Conservation (phyloP, 208 protist species). For the Willaertia magna region DNA sequence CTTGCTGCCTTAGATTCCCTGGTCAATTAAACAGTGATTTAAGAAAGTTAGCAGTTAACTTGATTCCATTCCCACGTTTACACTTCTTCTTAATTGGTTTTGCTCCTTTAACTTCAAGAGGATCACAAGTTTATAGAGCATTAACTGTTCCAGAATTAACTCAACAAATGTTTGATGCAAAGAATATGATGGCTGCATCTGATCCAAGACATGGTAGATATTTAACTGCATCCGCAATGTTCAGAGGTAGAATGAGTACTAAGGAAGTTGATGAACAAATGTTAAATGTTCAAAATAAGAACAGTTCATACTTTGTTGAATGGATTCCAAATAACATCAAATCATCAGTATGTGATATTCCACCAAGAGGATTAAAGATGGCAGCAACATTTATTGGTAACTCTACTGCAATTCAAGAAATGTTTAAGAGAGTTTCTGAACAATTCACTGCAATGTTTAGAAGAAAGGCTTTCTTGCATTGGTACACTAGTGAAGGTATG, state of each 20-base stretch:
- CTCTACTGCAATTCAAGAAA: slow-evolving; percentile 74
- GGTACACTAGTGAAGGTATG: slow-evolving; percentile 92
- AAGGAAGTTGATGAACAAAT: slow-evolving; percentile 94
- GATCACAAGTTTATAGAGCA: slow-evolving; percentile 50
- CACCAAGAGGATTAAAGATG: slow-evolving; percentile 54
- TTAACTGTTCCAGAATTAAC: slow-evolving; percentile 77
- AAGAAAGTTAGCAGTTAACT: slow-evolving; percentile 84
- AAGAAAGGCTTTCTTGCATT: slow-evolving; percentile 97
- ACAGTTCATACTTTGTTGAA: slow-evolving; percentile 87
- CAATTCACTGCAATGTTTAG: slow-evolving; percentile 97
- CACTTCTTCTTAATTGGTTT: slow-evolving; percentile 96
- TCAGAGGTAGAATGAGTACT: slow-evolving; percentile 79
- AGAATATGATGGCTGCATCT: slow-evolving; percentile 91
- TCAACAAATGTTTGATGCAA: slow-evolving; percentile 85
- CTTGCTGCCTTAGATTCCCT: slow-evolving; percentile 80
- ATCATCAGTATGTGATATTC: slow-evolving; percentile 71
- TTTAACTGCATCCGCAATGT: slow-evolving; percentile 35
- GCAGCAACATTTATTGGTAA: slow-evolving; percentile 82
- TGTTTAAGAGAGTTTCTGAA: slow-evolving; percentile 76
- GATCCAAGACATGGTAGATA: slow-evolving; percentile 65
- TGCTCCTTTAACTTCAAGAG: slow-evolving; percentile 72
- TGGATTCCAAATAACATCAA: slow-evolving; percentile 87
- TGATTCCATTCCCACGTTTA: slow-evolving; percentile 86
- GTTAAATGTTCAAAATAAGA: slow-evolving; percentile 81
- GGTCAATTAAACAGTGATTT: slow-evolving; percentile 82